Evolutionary conservation across 441 rosid species (phyloP), one percentile per base, ranked within the genome.

Genomic region (Pelargonium fulgidum): DNA sequence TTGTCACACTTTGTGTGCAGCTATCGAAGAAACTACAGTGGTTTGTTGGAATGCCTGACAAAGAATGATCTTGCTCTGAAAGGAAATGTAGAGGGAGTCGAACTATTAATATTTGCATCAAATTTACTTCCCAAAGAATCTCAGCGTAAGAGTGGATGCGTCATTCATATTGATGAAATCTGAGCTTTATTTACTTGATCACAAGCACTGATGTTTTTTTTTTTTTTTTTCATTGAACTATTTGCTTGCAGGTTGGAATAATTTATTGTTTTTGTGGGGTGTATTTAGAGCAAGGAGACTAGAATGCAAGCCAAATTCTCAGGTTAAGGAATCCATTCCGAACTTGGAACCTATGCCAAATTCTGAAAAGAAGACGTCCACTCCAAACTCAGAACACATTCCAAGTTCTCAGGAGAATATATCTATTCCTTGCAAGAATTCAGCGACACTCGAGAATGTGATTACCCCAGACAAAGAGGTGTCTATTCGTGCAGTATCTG

Each of bases 241-340:
- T 12, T 71, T 33, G 64, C 82, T 71, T 33, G 64, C 82, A 81
- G 84, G 79, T 42, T 81, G 82, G 82, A 78, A 81, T 58, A 65
- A 61, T 12, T 19, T 76, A 68, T 33, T 70, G 62, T 81, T 68
- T 68, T 47, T 81, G 26, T 81, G 84, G 82, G 81, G 82, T 44
- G 77, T 76, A 39, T 76, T 76, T 62, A 50, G 77, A 76, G 72
- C 56, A 56, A 74, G 61, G 61, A 70, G 64, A 29, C 22, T 5
- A 9, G 63, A 29, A 59, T 13, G 11, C 41, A 36, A 0, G 41
- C 41, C 41, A 36, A 36, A 36, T 36, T 36, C 41, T 36, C 41
- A 36, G 41, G 41, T 36, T 36, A 36, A 36, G 41, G 41, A 36
- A 36, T 36, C 41, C 41, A 36, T 36, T 36, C 8, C 41, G 6